Percentiles rank a stretch among this genome's conserved stretches.
phyloP scores from a whole-genome alignment of 306 rosid species.

The Leucaena leucocephala region DNA sequence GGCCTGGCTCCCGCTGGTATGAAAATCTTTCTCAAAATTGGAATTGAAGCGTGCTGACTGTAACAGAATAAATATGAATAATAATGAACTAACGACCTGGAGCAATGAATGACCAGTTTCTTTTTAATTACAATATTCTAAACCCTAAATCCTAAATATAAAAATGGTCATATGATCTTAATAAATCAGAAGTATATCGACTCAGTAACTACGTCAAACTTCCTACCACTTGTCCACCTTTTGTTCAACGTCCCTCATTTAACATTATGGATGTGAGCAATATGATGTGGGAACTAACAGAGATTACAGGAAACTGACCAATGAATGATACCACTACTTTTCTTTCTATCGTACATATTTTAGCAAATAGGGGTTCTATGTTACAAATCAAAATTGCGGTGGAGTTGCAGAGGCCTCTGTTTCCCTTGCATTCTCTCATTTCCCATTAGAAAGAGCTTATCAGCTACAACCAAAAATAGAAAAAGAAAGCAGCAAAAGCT shows the following conservation, averaged over 20 bases:
- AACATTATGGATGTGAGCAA: constrained; percentile 9
- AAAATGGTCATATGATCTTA: not conserved
- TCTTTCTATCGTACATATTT: constrained; percentile 66
- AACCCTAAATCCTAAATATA: not conserved
- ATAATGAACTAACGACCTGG: not conserved
- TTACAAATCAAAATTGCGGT: constrained; percentile 96
- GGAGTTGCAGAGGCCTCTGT: constrained; percentile 73
- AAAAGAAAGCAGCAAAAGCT: constrained; percentile 59
- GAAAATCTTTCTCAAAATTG: not conserved
- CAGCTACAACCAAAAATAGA: constrained; percentile 53
- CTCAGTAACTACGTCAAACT: not conserved
- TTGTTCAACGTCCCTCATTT: not conserved
- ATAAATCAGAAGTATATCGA: not conserved
- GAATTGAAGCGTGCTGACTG: not conserved
- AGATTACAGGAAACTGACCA: constrained; percentile 33
- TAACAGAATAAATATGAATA: no score
- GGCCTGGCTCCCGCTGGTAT: no score
- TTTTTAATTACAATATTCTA: not conserved
- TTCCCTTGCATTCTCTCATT: constrained; percentile 59
- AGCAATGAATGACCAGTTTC: not conserved
- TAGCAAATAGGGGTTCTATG: constrained; percentile 44
- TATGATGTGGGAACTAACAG: not conserved
- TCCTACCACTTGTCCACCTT: not conserved
- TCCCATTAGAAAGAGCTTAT: constrained; percentile 60
- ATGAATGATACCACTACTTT: constrained; percentile 50